Percentiles rank a stretch among this genome's conserved stretches.
Conservation (phyloP, 768 basidiomycete genomes). For the Solioccasus polychromus region DNA sequence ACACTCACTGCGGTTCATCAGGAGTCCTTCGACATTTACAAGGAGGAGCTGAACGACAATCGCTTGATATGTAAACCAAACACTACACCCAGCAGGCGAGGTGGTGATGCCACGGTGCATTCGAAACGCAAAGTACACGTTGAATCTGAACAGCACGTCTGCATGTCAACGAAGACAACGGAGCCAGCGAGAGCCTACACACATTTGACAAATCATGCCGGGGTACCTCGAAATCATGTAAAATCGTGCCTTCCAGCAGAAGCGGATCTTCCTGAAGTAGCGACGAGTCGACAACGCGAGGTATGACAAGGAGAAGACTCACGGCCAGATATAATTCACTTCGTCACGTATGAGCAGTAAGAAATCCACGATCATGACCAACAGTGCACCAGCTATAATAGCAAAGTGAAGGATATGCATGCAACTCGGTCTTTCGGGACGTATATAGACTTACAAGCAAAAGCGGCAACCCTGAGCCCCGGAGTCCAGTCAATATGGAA, state of each 20-base stretch:
- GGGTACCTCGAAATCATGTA: constrained; percentile 17
- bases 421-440: too few relatives aligned
- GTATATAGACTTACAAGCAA: too few relatives aligned
- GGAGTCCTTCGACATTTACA: constrained; percentile 3
- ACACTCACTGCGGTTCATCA: constrained; percentile 20
- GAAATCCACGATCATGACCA: background rate
- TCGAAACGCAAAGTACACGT: constrained; percentile 17
- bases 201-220: constrained; percentile 21
- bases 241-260: constrained; percentile 4
- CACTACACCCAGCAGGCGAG: constrained; percentile 6
- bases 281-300: background rate
- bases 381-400: too few relatives aligned
- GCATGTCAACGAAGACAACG: background rate
- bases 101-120: constrained; percentile 13
- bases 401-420: too few relatives aligned
- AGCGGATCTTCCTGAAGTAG: constrained; percentile 5
- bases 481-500: too few relatives aligned
- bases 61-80: constrained; percentile 20
- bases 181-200: background rate
- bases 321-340: background rate
- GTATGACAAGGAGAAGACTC: background rate
- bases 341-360: background rate
- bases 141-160: constrained; percentile 13
- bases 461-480: too few relatives aligned
- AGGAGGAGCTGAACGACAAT: constrained; percentile 11